phyloP scores from a whole-genome alignment of 495 filamentous ascomycete species.

The Hyaloscypha hepaticicola region DNA sequence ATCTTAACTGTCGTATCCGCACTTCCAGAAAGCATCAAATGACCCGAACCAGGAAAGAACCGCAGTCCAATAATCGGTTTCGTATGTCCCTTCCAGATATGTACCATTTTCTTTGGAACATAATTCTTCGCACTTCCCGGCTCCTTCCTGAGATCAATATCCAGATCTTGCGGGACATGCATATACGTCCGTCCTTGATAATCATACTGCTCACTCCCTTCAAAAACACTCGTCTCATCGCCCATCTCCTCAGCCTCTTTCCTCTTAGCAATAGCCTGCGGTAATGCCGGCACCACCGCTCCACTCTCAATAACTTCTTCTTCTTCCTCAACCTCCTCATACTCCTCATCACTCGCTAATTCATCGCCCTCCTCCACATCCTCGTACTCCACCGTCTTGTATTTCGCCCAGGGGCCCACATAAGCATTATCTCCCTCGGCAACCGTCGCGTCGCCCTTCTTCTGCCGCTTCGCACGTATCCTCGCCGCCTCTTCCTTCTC shows the following conservation, averaged over 20 bases:
- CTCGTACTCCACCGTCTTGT: constrained; percentile 64
- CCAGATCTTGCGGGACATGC: constrained; percentile 95
- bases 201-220: constrained; percentile 78
- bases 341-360: constrained; percentile 75
- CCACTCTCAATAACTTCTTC: constrained; percentile 55
- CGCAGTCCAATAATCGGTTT: constrained; percentile 83
- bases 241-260: constrained; percentile 60
- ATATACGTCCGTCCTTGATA: constrained; percentile 91
- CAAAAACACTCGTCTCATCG: constrained; percentile 83
- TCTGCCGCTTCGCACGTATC: constrained; percentile 69
- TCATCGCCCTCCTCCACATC: constrained; percentile 48
- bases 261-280: constrained; percentile 56
- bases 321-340: constrained; percentile 62
- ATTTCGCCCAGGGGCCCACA: constrained; percentile 91
- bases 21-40: constrained; percentile 80
- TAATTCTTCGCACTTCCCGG: constrained; percentile 78
- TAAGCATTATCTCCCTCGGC: constrained; percentile 86
- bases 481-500: constrained; percentile 67
- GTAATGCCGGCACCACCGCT: constrained; percentile 48
- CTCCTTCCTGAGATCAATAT: constrained; percentile 83
- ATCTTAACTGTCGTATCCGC: constrained; percentile 91
- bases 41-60: constrained; percentile 84
- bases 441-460: constrained; percentile 77
- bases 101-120: constrained; percentile 87
- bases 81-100: constrained; percentile 84